A percentile compares a stretch with the other conserved stretches of the same genome.
phyloP scores from a whole-genome alignment of 768 basidiomycete species.

The Suillus fuscotomentosus region DNA sequence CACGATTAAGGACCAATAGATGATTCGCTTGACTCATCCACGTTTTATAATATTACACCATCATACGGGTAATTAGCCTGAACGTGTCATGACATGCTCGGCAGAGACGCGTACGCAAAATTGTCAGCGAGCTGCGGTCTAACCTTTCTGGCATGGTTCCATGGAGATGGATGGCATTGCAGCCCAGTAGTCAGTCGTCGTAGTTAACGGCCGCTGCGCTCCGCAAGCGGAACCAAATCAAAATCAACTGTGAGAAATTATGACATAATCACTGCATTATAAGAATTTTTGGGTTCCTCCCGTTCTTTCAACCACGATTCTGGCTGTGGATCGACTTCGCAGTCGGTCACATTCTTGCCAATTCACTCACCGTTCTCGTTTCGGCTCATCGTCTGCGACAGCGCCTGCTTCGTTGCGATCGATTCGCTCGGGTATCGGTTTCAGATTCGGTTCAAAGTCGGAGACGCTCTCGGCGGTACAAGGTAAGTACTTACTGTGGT shows the following conservation, averaged over 20 bases:
- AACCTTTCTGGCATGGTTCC: not conserved
- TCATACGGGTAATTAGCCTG: not conserved
- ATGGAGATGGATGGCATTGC: too few relatives aligned
- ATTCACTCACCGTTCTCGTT: constrained; percentile 27
- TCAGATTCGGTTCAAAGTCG: constrained; percentile 17
- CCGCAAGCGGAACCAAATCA: constrained; percentile 7
- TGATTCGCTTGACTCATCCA: constrained; percentile 1
- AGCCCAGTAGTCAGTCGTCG: too few relatives aligned
- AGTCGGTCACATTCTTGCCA: constrained; percentile 44
- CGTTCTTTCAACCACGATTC: constrained; percentile 29
- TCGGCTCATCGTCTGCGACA: constrained; percentile 39
- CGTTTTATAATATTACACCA: not conserved
- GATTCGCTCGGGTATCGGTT: constrained; percentile 28
- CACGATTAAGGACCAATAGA: not conserved
- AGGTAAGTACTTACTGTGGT: constrained; percentile 8
- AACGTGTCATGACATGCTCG: not conserved
- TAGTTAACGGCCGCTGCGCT: not conserved
- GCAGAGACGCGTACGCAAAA: not conserved
- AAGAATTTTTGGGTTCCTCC: constrained; percentile 21
- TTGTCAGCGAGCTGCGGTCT: not conserved
- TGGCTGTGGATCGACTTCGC: constrained; percentile 45
- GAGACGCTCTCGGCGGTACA: constrained; percentile 17
- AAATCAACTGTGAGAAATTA: constrained; percentile 20
- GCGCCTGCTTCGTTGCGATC: constrained; percentile 43
- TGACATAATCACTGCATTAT: constrained; percentile 30